Evolutionary conservation across 148 eudicot genomes (phyloP), one percentile per base, ranked within the genome.

Genomic region (Persicaria tinctoria): DNA sequence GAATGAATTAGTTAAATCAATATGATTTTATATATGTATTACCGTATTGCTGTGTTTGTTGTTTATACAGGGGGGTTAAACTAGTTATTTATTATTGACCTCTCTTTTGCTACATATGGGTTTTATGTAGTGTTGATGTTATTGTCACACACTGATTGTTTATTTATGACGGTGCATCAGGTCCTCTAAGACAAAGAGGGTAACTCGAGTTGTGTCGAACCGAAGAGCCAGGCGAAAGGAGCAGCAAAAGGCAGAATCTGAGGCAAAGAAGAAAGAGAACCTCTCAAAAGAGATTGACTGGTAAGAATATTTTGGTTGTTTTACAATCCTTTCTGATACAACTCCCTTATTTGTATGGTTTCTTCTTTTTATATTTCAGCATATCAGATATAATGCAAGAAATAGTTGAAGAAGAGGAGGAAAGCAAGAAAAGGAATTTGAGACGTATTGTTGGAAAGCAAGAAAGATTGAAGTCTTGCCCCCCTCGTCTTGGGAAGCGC

Each of bases 401-500:
- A 84, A 91, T 94, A 75, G 96, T 85, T 3, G 78, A 81, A 79
- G 97, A 91, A 78, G 98, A 91, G n/a, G 88, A 88, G 78, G 98
- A 90, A 77, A 94, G 86, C 79, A 77, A 85, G 45, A 94, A 83
- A 23, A 88, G 82, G 76, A 93, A 84, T 85, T 76, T 90, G 1
- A 92, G 97, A 0, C 91, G 93, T 46, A 12, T 49, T 72, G 83
- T 86, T 74, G 91, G 90, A 62, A 89, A 88, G 78, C 88, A 91
- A 80, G 98, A 94, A 73, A 87, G 88, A 74, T 72, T 88, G 73
- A 91, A 88, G 82, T 50, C 85, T 47, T 75, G 84, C 69, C 98
- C 98, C 44, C 97, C 97, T 71, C 93, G 96, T 68, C 77, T 94
- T 74, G 98, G 98, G 54, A 94, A 82, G 82, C 85, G 87, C 81